Evolutionary conservation across 2,329 filamentous ascomycete species (phyloP), one percentile per base, ranked within the genome.

Genomic region (Hypoxylon sp.): DNA sequence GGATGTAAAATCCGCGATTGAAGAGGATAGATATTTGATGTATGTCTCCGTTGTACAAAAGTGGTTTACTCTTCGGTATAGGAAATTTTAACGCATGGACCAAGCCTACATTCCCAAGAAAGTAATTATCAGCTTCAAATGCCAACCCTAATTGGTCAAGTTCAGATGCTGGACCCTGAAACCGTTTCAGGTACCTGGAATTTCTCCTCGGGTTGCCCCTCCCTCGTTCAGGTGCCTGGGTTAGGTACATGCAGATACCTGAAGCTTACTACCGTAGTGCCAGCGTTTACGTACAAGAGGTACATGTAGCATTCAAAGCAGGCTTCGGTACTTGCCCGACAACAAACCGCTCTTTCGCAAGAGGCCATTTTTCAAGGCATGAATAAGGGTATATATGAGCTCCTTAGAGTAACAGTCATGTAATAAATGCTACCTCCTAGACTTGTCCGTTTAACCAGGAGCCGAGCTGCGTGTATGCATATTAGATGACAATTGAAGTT

Each of bases 121-220:
- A 69, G 67, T 61, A 73, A 72, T 64, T 49, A 55, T 68, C 45
- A 46, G 46, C 52, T 41, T 3, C 4, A 49, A 58, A 19, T 25
- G 11, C n/a, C 14, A 6, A 3, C 5, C 58, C n/a, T 67, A 32
- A 73, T 73, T 72, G 71, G 71, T 3, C 30, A 38, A 65, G 5
- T 10, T 23, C 10, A 30, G 11, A 68, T 49, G 63, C 48, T 69
- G 67, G 61, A 50, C 46, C 36, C 56, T 71, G 60, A 73, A 72
- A 75, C 73, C 50, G 70, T 74, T 70, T 72, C 66, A 62, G 38
- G 56, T 67, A 60, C 68, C 68, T 65, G 65, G 68, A 57, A 60
- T 46, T 43, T 49, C 25, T 51, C 51, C 17, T 62, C 30, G n/a
- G n/a, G n/a, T n/a, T 60, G 48, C 50, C 34, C 38, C 55, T 60